Evolutionary conservation across 805 yeast species (phyloP), one percentile per base, ranked within the genome.

Genomic region (Candida endomychidarum): DNA sequence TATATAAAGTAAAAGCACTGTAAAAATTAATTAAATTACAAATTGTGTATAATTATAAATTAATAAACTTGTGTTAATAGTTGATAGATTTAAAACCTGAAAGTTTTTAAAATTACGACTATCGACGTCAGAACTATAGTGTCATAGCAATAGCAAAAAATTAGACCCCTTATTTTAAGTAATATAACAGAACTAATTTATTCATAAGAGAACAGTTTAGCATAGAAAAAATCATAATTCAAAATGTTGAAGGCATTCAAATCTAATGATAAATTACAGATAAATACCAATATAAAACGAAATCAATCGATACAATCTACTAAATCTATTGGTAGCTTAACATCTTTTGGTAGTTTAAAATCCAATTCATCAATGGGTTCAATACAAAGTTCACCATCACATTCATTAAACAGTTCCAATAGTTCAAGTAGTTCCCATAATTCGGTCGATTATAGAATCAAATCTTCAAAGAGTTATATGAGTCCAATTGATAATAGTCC

Each of bases 231-330:
- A 28, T n/a, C n/a, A 18, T 5, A n/a, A 18, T n/a, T 4, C 36
- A 38, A 24, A 9, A 47, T 47, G 50, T 44, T 47, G 31, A 47
- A 47, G 36, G 47, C 50, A 8, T 47, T 47, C 33, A 46, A 45
- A 26, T 34, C 42, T n/a, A 36, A 36, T 21, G 42, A 39, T 16
- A 39, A 39, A 19, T 21, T 39, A 16, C 38, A 18, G 26, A 34
- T 39, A 33, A 39, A 39, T 23, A 39, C 42, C 29, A 33, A 28
- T 29, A 8, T 39, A 11, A 12, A 24, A 18, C 24, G 43, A 19
- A 42, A 40, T 19, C 35, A 37, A 9, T 39, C 41, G 15, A 25
- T 47, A 9, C 38, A 35, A 18, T 42, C 46, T 1, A 28, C 12
- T 14, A 47, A 47, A 16, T 38, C 45, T 2, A 27, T 41, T 10